phyloP scores from a whole-genome alignment of 2,329 filamentous ascomycete genomes.

The Blastomyces gilchristii region DNA sequence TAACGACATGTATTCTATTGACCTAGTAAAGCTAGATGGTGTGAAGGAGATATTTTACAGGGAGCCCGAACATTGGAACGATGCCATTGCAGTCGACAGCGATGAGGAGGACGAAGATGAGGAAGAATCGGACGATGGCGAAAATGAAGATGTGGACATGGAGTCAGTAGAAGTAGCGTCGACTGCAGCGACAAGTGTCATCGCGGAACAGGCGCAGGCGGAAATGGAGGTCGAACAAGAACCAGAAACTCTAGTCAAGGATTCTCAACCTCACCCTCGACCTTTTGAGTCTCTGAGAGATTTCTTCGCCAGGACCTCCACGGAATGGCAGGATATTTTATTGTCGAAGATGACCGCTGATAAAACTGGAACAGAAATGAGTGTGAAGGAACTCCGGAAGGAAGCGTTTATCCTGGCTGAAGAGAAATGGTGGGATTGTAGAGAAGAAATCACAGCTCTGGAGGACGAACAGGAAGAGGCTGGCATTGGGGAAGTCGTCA shows the following conservation, averaged over 20 bases:
- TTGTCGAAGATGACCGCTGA: slow-evolving; percentile 64
- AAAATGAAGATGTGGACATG: slow-evolving; percentile 36
- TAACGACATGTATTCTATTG: slow-evolving; percentile 85
- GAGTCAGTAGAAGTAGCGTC: slow-evolving; percentile 30
- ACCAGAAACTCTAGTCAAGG: slow-evolving; percentile 46
- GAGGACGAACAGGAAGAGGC: slow-evolving; percentile 96
- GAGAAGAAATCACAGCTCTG: slow-evolving; percentile 81
- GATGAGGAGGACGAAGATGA: slow-evolving; percentile 45
- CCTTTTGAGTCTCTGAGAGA: slow-evolving; percentile 86
- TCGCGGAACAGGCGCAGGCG: slow-evolving; percentile 24
- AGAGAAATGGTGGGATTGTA: slow-evolving; percentile 97
- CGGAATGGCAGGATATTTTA: slow-evolving; percentile 81
- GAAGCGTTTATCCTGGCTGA: slow-evolving; percentile 84
- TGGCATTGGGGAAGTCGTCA: slow-evolving; percentile 90
- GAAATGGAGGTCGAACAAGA: slow-evolving; percentile 31
- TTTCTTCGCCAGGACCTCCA: slow-evolving; percentile 80
- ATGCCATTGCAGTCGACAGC: slow-evolving; percentile 50
- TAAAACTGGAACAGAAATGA: slow-evolving; percentile 46
- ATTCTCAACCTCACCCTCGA: slow-evolving; percentile 63
- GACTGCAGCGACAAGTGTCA: slow-evolving; percentile 28
- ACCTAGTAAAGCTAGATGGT: slow-evolving; percentile 89
- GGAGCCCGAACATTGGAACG: slow-evolving; percentile 76
- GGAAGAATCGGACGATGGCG: slow-evolving; percentile 33
- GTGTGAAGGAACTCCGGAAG: slow-evolving; percentile 85
- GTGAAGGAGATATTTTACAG: slow-evolving; percentile 83